Conservation (phyloP, 345 rosid species). For the Toxicodendron radicans region DNA sequence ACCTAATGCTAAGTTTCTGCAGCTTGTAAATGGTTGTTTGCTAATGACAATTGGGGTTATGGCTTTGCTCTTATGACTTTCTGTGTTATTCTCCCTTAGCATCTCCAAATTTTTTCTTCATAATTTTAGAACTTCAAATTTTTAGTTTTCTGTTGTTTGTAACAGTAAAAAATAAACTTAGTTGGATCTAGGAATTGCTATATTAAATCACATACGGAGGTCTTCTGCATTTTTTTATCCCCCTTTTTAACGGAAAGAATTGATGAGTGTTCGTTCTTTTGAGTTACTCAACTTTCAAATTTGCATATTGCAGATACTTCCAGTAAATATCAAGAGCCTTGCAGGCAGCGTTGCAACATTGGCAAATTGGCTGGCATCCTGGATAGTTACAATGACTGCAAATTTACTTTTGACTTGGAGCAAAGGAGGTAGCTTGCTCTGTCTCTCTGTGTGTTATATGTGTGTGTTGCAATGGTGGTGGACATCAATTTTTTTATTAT, state of each 20-base stretch:
- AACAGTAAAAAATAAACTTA: not conserved
- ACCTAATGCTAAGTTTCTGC: not conserved
- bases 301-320: slow-evolving; percentile 39
- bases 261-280: too few relatives aligned
- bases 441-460: not conserved
- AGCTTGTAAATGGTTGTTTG: not conserved
- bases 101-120: not conserved
- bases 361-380: slow-evolving; percentile 55
- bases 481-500: not conserved
- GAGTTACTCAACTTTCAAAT: slow-evolving; percentile 3
- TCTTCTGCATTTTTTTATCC: not conserved
- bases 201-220: not conserved
- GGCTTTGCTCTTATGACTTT: slow-evolving; percentile 1
- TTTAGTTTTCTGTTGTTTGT: not conserved
- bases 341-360: slow-evolving; percentile 71
- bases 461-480: not conserved
- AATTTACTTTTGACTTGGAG: slow-evolving; percentile 67
- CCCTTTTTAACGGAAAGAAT: not conserved
- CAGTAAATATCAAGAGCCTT: slow-evolving; percentile 57
- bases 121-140: not conserved
- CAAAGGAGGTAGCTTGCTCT: slow-evolving; percentile 44
- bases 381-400: slow-evolving; percentile 55
- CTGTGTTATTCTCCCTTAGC: not conserved
- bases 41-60: not conserved
- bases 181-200: not conserved